phyloP scores from a whole-genome alignment of 1,284 basidiomycete species.

The Cryptococcus maquisensis region DNA sequence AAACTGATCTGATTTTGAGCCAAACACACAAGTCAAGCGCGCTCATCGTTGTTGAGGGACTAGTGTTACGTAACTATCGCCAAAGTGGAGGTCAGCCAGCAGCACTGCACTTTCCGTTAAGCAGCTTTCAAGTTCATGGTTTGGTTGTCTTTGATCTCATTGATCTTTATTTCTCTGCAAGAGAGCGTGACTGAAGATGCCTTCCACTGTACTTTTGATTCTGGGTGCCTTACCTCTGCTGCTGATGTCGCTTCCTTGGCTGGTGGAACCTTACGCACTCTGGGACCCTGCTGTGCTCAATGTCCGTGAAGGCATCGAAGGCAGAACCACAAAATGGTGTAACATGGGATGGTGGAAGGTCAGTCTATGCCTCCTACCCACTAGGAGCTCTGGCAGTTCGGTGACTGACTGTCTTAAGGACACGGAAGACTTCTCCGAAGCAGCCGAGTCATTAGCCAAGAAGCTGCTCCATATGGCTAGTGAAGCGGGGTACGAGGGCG shows the following conservation, averaged over 20 bases:
- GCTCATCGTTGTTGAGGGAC: too few species aligned
- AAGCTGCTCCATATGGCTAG: constrained; percentile 54
- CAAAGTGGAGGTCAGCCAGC: too few species aligned
- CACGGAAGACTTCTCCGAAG: constrained; percentile 56
- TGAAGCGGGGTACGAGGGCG: constrained; percentile 40
- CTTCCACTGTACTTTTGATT: neutral
- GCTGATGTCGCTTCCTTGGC: constrained; percentile 20
- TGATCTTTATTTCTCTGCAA: too few species aligned
- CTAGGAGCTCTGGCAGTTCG: neutral
- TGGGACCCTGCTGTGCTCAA: constrained; percentile 32
- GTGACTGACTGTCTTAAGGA: constrained; percentile 33
- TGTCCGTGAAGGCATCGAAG: constrained; percentile 4
- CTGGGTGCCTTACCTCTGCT: constrained; percentile 23
- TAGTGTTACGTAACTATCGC: too few species aligned
- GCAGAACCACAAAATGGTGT: constrained; percentile 26
- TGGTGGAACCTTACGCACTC: constrained; percentile 37
- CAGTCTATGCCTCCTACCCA: constrained; percentile 2
- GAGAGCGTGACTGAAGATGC: neutral
- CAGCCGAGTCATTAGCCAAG: constrained; percentile 60
- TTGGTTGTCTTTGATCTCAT: too few species aligned
- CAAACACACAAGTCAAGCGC: too few species aligned
- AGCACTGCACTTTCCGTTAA: too few species aligned
- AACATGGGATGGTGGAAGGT: constrained; percentile 47
- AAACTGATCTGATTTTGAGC: too few species aligned
- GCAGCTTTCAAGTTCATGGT: too few species aligned